phyloP scores from a whole-genome alignment of 371 early-diverging fungal species.

The Dinochytrium kinnereticum region DNA sequence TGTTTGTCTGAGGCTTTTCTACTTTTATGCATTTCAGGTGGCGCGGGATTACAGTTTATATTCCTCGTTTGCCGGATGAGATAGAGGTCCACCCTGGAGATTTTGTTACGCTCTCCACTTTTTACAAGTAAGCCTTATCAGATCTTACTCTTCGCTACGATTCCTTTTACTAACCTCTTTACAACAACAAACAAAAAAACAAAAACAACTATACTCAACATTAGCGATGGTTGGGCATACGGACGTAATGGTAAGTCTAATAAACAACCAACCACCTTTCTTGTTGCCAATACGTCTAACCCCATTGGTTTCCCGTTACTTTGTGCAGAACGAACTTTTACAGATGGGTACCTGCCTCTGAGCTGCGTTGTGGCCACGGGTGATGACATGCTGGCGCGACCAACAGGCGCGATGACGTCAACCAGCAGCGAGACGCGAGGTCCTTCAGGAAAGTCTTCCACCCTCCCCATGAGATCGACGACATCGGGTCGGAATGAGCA shows the following conservation, averaged over 20 bases:
- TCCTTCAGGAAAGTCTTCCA: not conserved
- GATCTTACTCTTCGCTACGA: too few relatives aligned
- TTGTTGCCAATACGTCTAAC: too few relatives aligned
- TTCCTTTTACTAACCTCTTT: too few relatives aligned
- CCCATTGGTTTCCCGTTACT: not conserved
- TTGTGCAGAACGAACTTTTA: slow-evolving; percentile 2
- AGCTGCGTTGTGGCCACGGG: slow-evolving; percentile 17
- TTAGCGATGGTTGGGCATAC: slow-evolving; percentile 18
- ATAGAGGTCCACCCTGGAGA: not conserved
- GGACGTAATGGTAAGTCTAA: slow-evolving; percentile 18
- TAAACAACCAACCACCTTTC: too few relatives aligned
- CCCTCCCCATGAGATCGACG: not conserved
- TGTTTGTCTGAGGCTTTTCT: not conserved
- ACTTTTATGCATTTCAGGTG: not conserved
- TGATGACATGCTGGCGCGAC: not conserved
- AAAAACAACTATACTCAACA: too few relatives aligned
- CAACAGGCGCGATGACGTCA: not conserved
- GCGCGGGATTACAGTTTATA: not conserved
- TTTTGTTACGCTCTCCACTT: slow-evolving; percentile 6
- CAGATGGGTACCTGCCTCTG: slow-evolving; percentile 9
- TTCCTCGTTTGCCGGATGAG: slow-evolving; percentile 16
- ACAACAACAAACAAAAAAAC: too few relatives aligned
- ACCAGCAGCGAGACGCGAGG: not conserved
- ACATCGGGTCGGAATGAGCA: not conserved
- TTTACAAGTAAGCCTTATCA: slow-evolving; percentile 17